Conservation (phyloP, 2,329 filamentous ascomycete species). For the Xylaria sp. region DNA sequence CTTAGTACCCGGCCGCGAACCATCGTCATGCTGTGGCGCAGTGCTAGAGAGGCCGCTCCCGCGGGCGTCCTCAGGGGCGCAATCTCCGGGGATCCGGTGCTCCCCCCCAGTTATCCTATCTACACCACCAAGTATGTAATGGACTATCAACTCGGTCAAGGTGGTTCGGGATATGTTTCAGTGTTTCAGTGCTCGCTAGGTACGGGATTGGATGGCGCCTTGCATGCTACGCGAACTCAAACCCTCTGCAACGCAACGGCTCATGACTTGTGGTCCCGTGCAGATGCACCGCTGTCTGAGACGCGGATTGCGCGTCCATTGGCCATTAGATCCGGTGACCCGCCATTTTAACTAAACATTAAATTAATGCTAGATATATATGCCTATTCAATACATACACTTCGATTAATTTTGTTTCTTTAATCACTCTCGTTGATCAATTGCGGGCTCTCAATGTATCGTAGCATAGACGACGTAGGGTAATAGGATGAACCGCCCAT, state of each 20-base stretch:
- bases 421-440: too few relatives aligned
- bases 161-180: background rate
- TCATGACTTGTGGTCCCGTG: conserved; percentile 14
- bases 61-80: background rate
- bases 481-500: too few relatives aligned
- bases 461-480: too few relatives aligned
- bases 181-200: background rate
- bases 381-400: too few relatives aligned
- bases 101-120: background rate
- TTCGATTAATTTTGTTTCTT: too few relatives aligned
- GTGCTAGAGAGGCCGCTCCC: background rate
- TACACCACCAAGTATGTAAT: background rate
- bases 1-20: background rate
- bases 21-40: conserved; percentile 5
- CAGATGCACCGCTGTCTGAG: background rate
- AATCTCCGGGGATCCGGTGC: background rate
- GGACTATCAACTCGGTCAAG: background rate
- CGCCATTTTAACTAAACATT: too few relatives aligned
- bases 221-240: conserved; percentile 7
- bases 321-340: too few relatives aligned
- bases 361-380: too few relatives aligned
- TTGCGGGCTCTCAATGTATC: too few relatives aligned
- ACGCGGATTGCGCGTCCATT: conserved; percentile 4
- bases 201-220: background rate
- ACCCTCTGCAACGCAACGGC: background rate